These are phyloP conservation scores for Cryptosporidium canis DNA, from an alignment of 169 alveolate species.

Conservation along the genomic window DNA sequence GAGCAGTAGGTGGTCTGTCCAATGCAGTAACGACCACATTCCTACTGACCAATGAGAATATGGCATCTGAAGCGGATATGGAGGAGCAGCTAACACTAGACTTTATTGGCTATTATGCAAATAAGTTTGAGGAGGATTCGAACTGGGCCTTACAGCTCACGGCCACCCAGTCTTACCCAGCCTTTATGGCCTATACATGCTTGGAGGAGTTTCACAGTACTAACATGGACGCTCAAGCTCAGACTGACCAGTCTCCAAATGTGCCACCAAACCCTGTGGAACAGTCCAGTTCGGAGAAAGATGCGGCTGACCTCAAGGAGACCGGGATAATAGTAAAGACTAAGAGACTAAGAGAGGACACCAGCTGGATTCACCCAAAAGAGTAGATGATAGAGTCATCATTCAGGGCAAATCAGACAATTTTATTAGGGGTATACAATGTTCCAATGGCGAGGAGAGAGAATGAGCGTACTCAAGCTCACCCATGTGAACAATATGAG, in stretches of 20 bases:
- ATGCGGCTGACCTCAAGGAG: neutral
- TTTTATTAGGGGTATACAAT: neutral
- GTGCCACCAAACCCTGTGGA: neutral
- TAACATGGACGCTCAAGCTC: neutral
- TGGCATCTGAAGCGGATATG: conserved; percentile 20
- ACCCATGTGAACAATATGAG: too few species aligned
- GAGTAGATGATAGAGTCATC: neutral
- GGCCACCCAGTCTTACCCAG: conserved; percentile 70
- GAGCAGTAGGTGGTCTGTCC: neutral
- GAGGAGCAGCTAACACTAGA: conserved; percentile 64
- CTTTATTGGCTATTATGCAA: conserved; percentile 66
- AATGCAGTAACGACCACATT: conserved; percentile 20
- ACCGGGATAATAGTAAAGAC: neutral
- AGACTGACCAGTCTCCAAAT: neutral
- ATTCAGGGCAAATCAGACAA: neutral
- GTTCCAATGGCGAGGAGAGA: neutral
- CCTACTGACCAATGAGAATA: conserved; percentile 42
- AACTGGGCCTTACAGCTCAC: conserved; percentile 68
- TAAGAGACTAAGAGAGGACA: conserved; percentile 11
- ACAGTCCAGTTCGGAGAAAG: neutral
- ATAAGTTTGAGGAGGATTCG: conserved; percentile 62
- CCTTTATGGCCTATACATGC: conserved; percentile 70
- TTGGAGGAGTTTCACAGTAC: conserved; percentile 53
- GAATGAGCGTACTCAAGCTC: neutral
- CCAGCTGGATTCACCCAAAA: conserved; percentile 11